Percentiles rank a stretch among this genome's conserved stretches.
These are phyloP conservation scores for Plasmodium relictum DNA, from an alignment of 169 alveolate species.

Conservation along the genomic window DNA sequence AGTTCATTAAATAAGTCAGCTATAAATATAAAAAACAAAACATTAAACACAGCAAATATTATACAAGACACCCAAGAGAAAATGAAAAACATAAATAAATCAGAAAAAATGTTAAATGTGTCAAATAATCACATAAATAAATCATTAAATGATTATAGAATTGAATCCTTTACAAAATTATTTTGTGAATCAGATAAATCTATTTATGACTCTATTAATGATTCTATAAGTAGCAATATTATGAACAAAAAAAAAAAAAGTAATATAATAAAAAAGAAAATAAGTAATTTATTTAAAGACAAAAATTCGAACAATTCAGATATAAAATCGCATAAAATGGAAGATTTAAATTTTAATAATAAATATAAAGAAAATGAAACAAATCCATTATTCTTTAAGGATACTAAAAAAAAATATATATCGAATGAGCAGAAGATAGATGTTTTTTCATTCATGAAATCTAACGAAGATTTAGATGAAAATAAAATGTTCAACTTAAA, in stretches of 20 bases:
- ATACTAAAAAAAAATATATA: no score
- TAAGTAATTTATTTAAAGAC: neutral
- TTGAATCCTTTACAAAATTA: neutral
- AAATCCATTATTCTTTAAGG: neutral
- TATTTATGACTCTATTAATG: slow-evolving; percentile 3
- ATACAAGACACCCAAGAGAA: neutral
- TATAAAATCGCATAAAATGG: neutral
- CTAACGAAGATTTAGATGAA: neutral
- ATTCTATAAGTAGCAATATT: neutral
- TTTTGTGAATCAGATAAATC: neutral
- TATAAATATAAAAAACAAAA: slow-evolving; percentile 1
- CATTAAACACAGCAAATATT: neutral
- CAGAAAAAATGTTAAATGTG: slow-evolving; percentile 6
- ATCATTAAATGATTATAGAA: neutral
- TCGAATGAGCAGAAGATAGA: neutral
- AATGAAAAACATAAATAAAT: neutral
- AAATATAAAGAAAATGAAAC: neutral
- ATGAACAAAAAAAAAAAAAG: neutral
- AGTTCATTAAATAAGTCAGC: slow-evolving; percentile 2
- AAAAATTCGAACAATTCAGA: neutral
- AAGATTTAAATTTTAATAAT: neutral
- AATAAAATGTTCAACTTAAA: neutral
- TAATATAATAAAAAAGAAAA: neutral
- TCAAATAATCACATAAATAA: neutral
- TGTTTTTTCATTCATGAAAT: neutral